Evolutionary conservation across 176 grass and related monocot genomes (phyloP).

Genomic region (Dendrocalamus sinicus): DNA sequence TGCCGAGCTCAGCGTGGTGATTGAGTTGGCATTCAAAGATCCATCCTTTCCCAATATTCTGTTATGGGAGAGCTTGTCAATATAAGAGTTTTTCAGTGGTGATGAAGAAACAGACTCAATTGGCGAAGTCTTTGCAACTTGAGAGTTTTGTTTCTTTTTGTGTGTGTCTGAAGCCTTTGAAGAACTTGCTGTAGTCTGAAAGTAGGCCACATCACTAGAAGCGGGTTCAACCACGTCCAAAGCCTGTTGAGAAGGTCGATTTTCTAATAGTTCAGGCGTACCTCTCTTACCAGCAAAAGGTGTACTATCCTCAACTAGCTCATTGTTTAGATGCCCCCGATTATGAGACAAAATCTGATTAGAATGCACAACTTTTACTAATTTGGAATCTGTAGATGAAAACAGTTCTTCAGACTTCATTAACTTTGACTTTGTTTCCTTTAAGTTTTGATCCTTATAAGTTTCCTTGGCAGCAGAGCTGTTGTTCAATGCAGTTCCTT

Average conservation of each 20-base stretch:
- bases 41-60: constrained; percentile 61
- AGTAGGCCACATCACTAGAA: constrained; percentile 53
- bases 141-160: constrained; percentile 62
- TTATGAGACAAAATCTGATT: constrained; percentile 49
- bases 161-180: constrained; percentile 68
- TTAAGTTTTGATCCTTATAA: constrained; percentile 45
- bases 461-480: constrained; percentile 48
- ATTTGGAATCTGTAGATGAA: constrained; percentile 42
- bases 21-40: constrained; percentile 58
- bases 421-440: constrained; percentile 55
- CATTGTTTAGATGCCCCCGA: constrained; percentile 41
- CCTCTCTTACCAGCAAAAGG: constrained; percentile 51
- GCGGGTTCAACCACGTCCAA: constrained; percentile 46
- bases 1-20: constrained; percentile 22
- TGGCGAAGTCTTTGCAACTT: constrained; percentile 62
- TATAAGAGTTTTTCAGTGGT: constrained; percentile 61
- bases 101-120: constrained; percentile 75
- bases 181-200: constrained; percentile 65
- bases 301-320: constrained; percentile 49
- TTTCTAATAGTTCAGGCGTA: constrained; percentile 41
- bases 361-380: constrained; percentile 35
- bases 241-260: constrained; percentile 41
- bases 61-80: constrained; percentile 62
- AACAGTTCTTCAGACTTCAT: constrained; percentile 49
- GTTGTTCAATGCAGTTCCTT: constrained; percentile 36